Evolutionary conservation across 2,329 filamentous ascomycete species (phyloP), one percentile per base, ranked within the genome.

Genomic region (Arthroderma sp.): DNA sequence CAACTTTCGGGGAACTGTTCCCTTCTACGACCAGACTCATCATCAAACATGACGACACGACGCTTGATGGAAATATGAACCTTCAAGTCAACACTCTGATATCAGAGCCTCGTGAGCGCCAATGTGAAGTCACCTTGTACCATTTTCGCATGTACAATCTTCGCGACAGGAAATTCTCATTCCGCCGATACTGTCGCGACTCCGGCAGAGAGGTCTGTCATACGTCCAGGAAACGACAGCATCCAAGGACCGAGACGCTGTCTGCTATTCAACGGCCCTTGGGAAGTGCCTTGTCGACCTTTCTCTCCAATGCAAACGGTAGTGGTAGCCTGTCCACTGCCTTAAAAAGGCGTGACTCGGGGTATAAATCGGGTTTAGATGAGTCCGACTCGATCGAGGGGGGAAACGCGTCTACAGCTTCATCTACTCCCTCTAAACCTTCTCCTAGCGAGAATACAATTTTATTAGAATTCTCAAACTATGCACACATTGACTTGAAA

Each of bases 401-500:
- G 15, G 49, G 50, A 42, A 49, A 40, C 43, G 48, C 28, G 31
- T 46, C 45, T n/a, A 38, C 29, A 30, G 34, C 30, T 7, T 47
- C 45, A 4, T 5, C 32, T 5, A 29, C 39, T 10, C 9, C 30
- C n/a, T n/a, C 39, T 9, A 41, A 32, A 11, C 6, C 11, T 7
- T 31, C 39, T 43, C 57, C 70, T 38, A 77, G 84, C 11, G 84
- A 81, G 47, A 86, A 94, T 61, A 81, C 75, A 32, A 83, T 89
- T 61, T 85, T 87, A 64, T 75, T 98, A 31, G 89, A 96, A 61
- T 98, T 95, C 61, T 93, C 86, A 52, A 98, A 96, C 67, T 98
- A 98, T 61, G 89, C 89, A 2, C 86, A 91, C 55, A 79, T 96
- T 36, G 84, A 94, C 52, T 68, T 98, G 42, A 79, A 76, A 53